Evolutionary conservation across 148 eudicot species (phyloP).

Genomic region (Silene uniflora): DNA sequence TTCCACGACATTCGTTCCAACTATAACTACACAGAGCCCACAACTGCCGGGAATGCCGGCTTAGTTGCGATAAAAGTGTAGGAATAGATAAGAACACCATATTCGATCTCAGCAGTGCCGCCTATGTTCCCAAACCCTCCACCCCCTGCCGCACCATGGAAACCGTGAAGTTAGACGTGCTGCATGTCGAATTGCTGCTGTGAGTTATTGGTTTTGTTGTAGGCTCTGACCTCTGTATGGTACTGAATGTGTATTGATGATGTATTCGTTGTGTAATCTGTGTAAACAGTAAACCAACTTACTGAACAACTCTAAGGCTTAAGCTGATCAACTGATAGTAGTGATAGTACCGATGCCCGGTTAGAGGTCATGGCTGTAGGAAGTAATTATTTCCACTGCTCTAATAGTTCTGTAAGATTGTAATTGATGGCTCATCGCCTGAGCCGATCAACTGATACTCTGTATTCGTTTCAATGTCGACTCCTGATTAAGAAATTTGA

Average conservation of each 20-base stretch:
- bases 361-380: background rate
- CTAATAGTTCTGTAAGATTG: background rate
- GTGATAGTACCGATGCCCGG: background rate
- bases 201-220: background rate
- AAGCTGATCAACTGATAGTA: conserved; percentile 1
- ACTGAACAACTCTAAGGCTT: background rate
- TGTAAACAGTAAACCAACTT: background rate
- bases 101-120: conserved; percentile 86
- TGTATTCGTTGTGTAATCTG: background rate
- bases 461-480: background rate
- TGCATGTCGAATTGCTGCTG: too few relatives aligned
- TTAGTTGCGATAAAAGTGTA: conserved; percentile 46
- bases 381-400: background rate
- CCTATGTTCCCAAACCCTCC: conserved; percentile 91
- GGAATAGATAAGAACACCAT: conserved; percentile 85
- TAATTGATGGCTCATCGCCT: background rate
- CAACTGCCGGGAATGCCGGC: conserved; percentile 89
- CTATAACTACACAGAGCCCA: conserved; percentile 92
- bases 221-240: background rate
- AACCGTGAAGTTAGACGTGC: conserved; percentile 35
- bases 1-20: conserved; percentile 70
- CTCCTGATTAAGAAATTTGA: background rate
- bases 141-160: conserved; percentile 93
- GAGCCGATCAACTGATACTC: background rate
- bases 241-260: background rate